phyloP scores from a whole-genome alignment of 257 asterid species.

The Primulina eburnea region DNA sequence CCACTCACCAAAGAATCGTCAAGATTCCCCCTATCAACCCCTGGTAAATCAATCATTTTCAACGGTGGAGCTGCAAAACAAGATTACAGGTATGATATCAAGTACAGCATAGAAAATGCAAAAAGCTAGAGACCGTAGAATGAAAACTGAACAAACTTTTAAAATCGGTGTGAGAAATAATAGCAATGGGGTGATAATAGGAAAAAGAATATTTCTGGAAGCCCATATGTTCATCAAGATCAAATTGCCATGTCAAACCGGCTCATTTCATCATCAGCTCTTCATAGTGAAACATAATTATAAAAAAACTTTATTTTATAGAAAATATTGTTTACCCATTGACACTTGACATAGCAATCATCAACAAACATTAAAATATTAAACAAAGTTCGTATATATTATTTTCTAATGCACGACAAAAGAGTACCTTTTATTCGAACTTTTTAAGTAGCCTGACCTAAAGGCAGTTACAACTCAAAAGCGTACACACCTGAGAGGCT shows the following conservation, averaged over 20 bases:
- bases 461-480: conserved; percentile 12
- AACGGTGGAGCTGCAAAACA: conserved; percentile 77
- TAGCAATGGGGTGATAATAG: conserved; percentile 2
- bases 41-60: conserved; percentile 95
- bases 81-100: conserved; percentile 16
- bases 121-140: conserved; percentile 3
- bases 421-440: neutral
- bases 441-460: neutral
- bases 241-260: neutral
- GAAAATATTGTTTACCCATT: neutral
- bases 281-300: neutral
- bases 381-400: conserved; percentile 1
- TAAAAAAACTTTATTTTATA: neutral
- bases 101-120: conserved; percentile 18
- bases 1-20: conserved; percentile 92
- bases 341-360: conserved; percentile 10
- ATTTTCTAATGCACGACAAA: conserved; percentile 6
- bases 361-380: conserved; percentile 13
- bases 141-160: neutral
- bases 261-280: conserved; percentile 7
- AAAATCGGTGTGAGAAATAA: neutral
- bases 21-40: conserved; percentile 82
- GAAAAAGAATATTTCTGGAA: conserved; percentile 6
- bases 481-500: conserved; percentile 7
- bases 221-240: neutral